phyloP scores from a whole-genome alignment of 2,329 filamentous ascomycete genomes.

The Coniochaeta ligniaria region DNA sequence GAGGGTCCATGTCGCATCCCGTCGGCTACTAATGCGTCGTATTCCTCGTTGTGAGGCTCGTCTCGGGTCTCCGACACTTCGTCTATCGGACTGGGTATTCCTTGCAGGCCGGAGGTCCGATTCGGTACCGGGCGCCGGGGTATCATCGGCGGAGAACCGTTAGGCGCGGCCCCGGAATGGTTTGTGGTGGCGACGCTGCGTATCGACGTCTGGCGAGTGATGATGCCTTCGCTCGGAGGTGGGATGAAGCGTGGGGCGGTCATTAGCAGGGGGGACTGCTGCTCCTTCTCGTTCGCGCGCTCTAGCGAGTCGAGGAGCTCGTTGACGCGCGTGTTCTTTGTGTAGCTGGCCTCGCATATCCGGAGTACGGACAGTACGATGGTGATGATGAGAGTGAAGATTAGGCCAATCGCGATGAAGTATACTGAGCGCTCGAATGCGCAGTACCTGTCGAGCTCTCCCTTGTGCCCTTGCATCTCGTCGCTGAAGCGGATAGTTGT shows the following conservation, averaged over 20 bases:
- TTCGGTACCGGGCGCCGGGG: conserved; percentile 9
- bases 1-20: conserved; percentile 10
- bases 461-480: conserved; percentile 12
- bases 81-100: background rate
- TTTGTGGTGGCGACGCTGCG: conserved; percentile 10
- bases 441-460: conserved; percentile 21
- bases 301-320: conserved; percentile 16
- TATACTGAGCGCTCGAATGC: conserved; percentile 24
- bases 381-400: conserved; percentile 21
- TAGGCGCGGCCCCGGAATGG: background rate
- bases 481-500: conserved; percentile 24
- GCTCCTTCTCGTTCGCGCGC: conserved; percentile 14
- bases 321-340: conserved; percentile 14
- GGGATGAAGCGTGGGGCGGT: conserved; percentile 2
- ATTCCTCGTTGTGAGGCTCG: background rate
- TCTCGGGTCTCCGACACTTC: conserved; percentile 5
- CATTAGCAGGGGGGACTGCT: conserved; percentile 10
- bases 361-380: conserved; percentile 20
- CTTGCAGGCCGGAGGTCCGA: background rate
- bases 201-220: conserved; percentile 16
- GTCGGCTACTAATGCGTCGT: conserved; percentile 9
- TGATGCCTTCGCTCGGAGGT: conserved; percentile 16
- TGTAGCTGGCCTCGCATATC: conserved; percentile 21
- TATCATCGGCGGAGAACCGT: background rate
- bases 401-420: conserved; percentile 16